phyloP scores from a whole-genome alignment of 2,329 filamentous ascomycete genomes.

The Trichoderma sp. region DNA sequence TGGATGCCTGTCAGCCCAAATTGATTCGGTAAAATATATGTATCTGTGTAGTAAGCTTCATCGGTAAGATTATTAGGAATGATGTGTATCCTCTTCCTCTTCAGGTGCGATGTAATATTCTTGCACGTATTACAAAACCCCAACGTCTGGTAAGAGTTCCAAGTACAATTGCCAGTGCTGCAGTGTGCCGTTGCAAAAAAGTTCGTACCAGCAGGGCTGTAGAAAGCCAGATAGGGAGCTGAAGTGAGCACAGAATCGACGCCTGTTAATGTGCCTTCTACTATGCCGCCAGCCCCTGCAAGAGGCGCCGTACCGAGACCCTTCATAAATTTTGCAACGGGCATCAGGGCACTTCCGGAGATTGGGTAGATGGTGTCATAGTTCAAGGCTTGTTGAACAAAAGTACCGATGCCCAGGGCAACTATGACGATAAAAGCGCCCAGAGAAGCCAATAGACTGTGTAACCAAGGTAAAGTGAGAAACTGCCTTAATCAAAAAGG shows the following conservation, averaged over 20 bases:
- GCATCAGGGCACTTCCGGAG: constrained; percentile 7
- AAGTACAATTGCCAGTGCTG: background rate
- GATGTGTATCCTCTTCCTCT: background rate
- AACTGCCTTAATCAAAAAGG: background rate
- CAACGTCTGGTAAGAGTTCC: background rate
- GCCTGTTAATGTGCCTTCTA: background rate
- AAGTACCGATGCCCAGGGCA: constrained; percentile 18
- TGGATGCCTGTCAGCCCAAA: background rate
- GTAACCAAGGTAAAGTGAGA: background rate
- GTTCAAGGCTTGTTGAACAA: constrained; percentile 7
- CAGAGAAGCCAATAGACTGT: background rate
- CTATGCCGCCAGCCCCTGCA: too few species aligned
- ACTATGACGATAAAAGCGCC: background rate
- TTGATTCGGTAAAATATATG: background rate
- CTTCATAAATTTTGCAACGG: constrained; percentile 1
- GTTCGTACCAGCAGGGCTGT: background rate
- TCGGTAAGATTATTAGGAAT: background rate
- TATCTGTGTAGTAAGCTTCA: background rate
- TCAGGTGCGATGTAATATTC: background rate
- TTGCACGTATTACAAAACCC: background rate
- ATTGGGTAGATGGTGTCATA: constrained; percentile 15
- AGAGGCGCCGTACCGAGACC: background rate
- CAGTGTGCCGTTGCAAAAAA: background rate
- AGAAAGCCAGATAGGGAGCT: background rate
- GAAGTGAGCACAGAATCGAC: background rate